Conservation (phyloP, 1,139 yeast genomes). For the Hemisphaericaspora subhashii region DNA sequence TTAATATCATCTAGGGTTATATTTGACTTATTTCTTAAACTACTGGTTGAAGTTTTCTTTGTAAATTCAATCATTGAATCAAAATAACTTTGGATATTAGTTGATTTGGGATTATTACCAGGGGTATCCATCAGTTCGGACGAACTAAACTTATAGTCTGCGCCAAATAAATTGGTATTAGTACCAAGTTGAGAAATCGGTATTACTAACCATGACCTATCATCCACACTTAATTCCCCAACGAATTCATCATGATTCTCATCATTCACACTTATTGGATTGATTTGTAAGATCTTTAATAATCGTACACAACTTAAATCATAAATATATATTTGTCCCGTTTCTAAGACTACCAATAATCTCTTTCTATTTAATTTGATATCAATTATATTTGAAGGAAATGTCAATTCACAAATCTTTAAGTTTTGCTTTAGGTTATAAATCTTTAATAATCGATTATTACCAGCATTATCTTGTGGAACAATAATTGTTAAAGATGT, state of each 20-base stretch:
- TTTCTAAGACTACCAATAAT: slow-evolving; percentile 56
- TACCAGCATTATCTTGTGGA: slow-evolving; percentile 46
- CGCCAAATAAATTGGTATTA: slow-evolving; percentile 27
- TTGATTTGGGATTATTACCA: neutral
- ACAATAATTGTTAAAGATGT: slow-evolving; percentile 69
- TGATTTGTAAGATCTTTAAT: slow-evolving; percentile 59
- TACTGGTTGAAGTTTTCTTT: slow-evolving; percentile 7
- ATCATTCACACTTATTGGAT: slow-evolving; percentile 25
- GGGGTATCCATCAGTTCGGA: neutral
- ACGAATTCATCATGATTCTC: slow-evolving; percentile 29
- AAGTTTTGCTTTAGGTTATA: slow-evolving; percentile 68
- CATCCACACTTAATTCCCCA: slow-evolving; percentile 52
- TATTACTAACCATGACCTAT: slow-evolving; percentile 46
- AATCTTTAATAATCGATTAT: slow-evolving; percentile 56
- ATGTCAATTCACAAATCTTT: slow-evolving; percentile 68
- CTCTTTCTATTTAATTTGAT: slow-evolving; percentile 67
- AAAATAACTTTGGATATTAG: slow-evolving; percentile 3
- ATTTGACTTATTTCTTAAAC: slow-evolving; percentile 11
- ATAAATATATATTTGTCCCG: slow-evolving; percentile 66
- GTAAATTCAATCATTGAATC: slow-evolving; percentile 13
- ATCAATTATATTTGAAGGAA: slow-evolving; percentile 60
- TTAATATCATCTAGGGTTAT: slow-evolving; percentile 29
- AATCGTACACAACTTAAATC: slow-evolving; percentile 73
- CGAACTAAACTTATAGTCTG: neutral
- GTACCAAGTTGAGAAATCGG: slow-evolving; percentile 30